Percentiles rank a stretch among this genome's conserved stretches.
Conservation (phyloP, 2,329 filamentous ascomycete species). For the Alternaria angustiovoidea region DNA sequence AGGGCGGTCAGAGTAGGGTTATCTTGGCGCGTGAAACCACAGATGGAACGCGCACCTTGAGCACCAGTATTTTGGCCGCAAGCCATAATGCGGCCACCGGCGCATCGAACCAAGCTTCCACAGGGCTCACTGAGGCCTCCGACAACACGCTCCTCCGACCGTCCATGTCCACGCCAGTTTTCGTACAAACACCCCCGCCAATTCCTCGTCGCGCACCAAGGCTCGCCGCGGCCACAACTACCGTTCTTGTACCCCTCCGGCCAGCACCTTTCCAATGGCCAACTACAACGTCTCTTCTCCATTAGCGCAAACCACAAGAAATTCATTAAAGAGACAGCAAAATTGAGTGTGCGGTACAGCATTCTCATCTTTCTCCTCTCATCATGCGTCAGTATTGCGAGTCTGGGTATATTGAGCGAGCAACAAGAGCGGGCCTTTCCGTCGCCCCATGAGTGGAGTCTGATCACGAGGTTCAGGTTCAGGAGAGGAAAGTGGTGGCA, state of each 20-base stretch:
- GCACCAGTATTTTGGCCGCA: slow-evolving; percentile 14
- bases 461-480: slow-evolving; percentile 72
- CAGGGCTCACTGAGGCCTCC: slow-evolving; percentile 34
- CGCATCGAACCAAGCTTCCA: slow-evolving; percentile 39
- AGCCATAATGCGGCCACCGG: slow-evolving; percentile 41
- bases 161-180: slow-evolving; percentile 60
- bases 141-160: slow-evolving; percentile 21
- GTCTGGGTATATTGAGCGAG: slow-evolving; percentile 75
- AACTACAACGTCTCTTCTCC: slow-evolving; percentile 75
- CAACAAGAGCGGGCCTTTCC: slow-evolving; percentile 77
- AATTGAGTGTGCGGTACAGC: slow-evolving; percentile 73
- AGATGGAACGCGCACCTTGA: slow-evolving; percentile 17
- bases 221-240: slow-evolving; percentile 66
- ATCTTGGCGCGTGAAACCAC: slow-evolving; percentile 30
- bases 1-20: slow-evolving; percentile 25
- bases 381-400: slow-evolving; percentile 66
- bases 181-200: slow-evolving; percentile 65
- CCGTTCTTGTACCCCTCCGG: slow-evolving; percentile 70
- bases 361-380: slow-evolving; percentile 71
- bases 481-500: slow-evolving; percentile 62
- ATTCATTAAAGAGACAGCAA: slow-evolving; percentile 75
- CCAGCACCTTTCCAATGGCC: slow-evolving; percentile 47
- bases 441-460: slow-evolving; percentile 83
- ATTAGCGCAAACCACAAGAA: slow-evolving; percentile 71
- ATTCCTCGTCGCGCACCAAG: slow-evolving; percentile 54